Percentiles rank a stretch among this genome's conserved stretches.
Evolutionary conservation across 2,329 filamentous ascomycete genomes (phyloP).

Genomic region (Phaeosphaeriaceae sp.): DNA sequence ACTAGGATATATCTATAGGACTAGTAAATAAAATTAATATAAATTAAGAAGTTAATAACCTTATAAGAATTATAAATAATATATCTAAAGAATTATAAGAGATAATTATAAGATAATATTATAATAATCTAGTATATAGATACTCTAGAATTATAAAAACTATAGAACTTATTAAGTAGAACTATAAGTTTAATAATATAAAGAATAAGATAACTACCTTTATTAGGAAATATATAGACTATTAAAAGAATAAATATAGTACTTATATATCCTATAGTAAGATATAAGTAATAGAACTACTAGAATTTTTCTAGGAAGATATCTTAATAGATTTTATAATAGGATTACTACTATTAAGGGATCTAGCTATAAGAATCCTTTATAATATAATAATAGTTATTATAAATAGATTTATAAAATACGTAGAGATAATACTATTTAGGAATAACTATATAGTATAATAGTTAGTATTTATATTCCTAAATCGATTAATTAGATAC

Average conservation of each 20-base stretch:
- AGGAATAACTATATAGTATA: too few relatives aligned
- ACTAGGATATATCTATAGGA: not conserved
- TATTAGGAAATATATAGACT: slow-evolving; percentile 5
- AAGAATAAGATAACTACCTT: not conserved
- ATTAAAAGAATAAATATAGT: slow-evolving; percentile 6
- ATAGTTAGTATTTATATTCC: too few relatives aligned
- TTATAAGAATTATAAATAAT: not conserved
- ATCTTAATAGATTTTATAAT: slow-evolving; percentile 4
- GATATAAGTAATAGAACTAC: slow-evolving; percentile 2
- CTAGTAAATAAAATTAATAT: not conserved
- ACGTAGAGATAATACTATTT: too few relatives aligned
- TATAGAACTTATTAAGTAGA: slow-evolving; percentile 6
- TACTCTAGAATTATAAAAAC: slow-evolving; percentile 1
- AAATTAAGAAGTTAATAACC: not conserved
- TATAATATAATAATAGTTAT: slow-evolving; percentile 4
- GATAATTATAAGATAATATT: slow-evolving; percentile 4
- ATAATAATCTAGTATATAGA: slow-evolving; percentile 4
- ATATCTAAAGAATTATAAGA: slow-evolving; percentile 4
- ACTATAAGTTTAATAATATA: slow-evolving; percentile 2
- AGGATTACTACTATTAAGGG: not conserved
- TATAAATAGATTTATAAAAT: too few relatives aligned
- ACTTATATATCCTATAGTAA: too few relatives aligned
- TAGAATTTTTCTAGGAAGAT: slow-evolving; percentile 4
- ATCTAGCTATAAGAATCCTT: not conserved
- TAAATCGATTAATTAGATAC: too few relatives aligned